Evolutionary conservation across 768 basidiomycete genomes (phyloP).

Genomic region (Phlebiopsis gigantea): DNA sequence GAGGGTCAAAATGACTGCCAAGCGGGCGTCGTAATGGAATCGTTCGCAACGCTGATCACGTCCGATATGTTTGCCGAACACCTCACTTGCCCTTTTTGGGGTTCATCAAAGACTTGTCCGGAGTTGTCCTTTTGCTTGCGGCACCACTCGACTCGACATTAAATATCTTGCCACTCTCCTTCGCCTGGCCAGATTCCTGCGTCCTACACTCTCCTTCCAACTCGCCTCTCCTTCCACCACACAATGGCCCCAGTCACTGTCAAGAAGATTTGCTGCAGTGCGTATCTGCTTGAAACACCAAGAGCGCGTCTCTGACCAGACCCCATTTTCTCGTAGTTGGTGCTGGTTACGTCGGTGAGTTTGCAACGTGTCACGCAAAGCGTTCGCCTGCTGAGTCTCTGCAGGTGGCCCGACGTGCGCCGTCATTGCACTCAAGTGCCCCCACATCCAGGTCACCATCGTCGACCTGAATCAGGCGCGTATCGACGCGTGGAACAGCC

Average conservation of each 20-base stretch:
- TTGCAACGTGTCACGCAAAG: conserved; percentile 7
- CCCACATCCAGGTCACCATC: conserved; percentile 91
- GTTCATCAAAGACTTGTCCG: conserved; percentile 3
- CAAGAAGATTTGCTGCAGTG: conserved; percentile 85
- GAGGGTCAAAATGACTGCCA: neutral
- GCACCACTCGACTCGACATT: neutral
- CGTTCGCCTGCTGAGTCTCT: neutral
- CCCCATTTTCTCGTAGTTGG: conserved; percentile 48
- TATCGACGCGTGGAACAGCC: conserved; percentile 94
- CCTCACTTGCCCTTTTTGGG: neutral
- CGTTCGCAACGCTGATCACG: neutral
- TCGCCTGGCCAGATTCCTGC: conserved; percentile 3
- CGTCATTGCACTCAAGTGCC: conserved; percentile 91
- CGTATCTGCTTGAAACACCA: conserved; percentile 6
- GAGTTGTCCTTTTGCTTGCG: conserved; percentile 7
- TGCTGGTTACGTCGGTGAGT: conserved; percentile 89
- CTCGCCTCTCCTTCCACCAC: conserved; percentile 13
- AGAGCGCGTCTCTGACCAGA: conserved; percentile 9
- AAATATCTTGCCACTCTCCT: conserved; percentile 8
- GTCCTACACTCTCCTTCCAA: conserved; percentile 12
- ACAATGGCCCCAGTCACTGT: conserved; percentile 57
- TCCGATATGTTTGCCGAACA: conserved; percentile 4
- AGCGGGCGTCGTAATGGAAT: neutral
- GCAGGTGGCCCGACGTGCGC: conserved; percentile 93
- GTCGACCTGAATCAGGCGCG: conserved; percentile 95